A percentile compares a stretch with the other conserved stretches of the same genome.
phyloP scores from a whole-genome alignment of 768 basidiomycete genomes.

The Polyporus arcularius region DNA sequence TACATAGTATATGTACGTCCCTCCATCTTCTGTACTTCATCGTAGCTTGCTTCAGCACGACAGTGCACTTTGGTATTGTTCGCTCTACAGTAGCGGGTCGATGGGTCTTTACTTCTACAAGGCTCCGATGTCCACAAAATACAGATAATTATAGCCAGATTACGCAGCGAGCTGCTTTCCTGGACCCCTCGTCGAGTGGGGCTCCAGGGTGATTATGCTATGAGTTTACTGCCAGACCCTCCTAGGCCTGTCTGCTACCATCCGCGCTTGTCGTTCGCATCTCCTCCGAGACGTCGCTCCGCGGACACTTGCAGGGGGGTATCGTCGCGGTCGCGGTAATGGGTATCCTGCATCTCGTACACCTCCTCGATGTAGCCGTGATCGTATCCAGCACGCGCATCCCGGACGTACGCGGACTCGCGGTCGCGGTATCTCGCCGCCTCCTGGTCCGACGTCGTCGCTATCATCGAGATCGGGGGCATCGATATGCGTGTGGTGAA shows the following conservation, averaged over 20 bases:
- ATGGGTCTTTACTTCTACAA: too few species aligned
- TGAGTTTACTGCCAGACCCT: too few species aligned
- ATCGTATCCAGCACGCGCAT: neutral
- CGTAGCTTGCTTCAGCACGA: too few species aligned
- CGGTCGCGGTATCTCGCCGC: neutral
- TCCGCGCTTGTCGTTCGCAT: neutral
- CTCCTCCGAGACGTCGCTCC: neutral
- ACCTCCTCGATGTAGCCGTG: conserved; percentile 12
- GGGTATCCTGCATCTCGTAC: conserved; percentile 14
- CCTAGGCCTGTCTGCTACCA: neutral
- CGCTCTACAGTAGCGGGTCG: too few species aligned
- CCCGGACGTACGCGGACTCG: conserved; percentile 12
- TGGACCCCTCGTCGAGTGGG: too few species aligned
- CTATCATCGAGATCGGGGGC: conserved; percentile 1
- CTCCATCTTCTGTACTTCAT: neutral
- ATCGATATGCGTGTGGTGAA: conserved; percentile 24
- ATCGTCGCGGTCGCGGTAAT: neutral
- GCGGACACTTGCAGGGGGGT: neutral
- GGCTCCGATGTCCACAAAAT: too few species aligned
- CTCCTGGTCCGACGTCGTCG: neutral
- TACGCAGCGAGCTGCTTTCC: too few species aligned
- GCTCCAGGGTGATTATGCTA: too few species aligned
- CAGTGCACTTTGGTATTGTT: too few species aligned
- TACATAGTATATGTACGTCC: too few species aligned
- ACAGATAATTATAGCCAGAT: too few species aligned